Percentiles rank a stretch among this genome's conserved stretches.
phyloP scores from a whole-genome alignment of 148 eudicot species.

The Rhododendron simsii region DNA sequence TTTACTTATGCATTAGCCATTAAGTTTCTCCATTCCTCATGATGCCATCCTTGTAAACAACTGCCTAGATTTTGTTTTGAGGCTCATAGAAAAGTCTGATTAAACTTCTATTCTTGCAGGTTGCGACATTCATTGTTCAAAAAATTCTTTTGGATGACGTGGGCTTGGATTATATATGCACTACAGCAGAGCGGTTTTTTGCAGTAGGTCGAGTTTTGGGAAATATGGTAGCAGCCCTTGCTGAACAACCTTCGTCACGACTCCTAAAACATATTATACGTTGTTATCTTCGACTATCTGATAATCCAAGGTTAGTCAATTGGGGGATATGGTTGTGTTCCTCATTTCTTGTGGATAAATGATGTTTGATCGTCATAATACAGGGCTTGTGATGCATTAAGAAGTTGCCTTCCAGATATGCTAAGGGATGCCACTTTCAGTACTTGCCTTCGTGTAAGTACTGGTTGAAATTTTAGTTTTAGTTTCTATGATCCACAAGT shows the following conservation, averaged over 20 bases:
- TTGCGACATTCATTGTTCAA: constrained; percentile 95
- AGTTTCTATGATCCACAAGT: background rate
- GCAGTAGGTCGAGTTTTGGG: constrained; percentile 91
- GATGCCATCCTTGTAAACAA: background rate
- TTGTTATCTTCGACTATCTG: constrained; percentile 88
- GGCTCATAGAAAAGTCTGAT: constrained; percentile 1
- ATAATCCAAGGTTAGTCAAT: constrained; percentile 62
- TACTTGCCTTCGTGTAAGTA: constrained; percentile 72
- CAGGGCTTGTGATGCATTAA: constrained; percentile 95
- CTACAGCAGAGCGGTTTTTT: constrained; percentile 95
- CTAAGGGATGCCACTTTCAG: constrained; percentile 74
- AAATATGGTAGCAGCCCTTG: constrained; percentile 86
- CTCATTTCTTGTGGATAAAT: background rate
- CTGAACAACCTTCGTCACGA: constrained; percentile 88
- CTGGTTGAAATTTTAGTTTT: background rate
- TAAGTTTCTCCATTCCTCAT: background rate
- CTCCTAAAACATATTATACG: constrained; percentile 86
- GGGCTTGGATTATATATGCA: constrained; percentile 96
- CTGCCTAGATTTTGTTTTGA: background rate
- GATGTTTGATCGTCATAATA: constrained; percentile 3
- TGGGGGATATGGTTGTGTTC: too few relatives aligned
- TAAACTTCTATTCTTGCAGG: constrained; percentile 38
- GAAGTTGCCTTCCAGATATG: constrained; percentile 81
- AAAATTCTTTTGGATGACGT: constrained; percentile 94
- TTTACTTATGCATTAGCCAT: background rate